phyloP scores from a whole-genome alignment of 1,284 basidiomycete genomes.

The Vanrija pseudolonga region DNA sequence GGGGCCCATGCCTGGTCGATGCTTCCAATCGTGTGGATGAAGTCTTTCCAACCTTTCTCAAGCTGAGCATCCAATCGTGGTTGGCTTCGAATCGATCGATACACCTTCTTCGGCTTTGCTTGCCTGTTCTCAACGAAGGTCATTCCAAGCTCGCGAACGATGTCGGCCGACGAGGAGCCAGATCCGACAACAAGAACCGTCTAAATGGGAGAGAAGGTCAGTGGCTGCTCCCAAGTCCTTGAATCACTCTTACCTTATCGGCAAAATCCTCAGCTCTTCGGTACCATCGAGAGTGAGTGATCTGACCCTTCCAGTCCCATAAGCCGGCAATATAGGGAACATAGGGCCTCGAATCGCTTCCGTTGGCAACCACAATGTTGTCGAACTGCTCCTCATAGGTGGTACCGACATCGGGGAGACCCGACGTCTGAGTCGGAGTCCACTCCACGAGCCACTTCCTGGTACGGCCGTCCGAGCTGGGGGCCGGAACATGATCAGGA shows the following conservation, averaged over 20 bases:
- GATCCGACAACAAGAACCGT: constrained; percentile 12
- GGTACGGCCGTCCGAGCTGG: background rate
- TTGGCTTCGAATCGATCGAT: constrained; percentile 11
- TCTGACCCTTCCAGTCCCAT: constrained; percentile 14
- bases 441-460: constrained; percentile 11
- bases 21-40: constrained; percentile 3
- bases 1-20: no score
- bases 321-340: constrained; percentile 11
- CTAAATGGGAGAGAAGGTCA: background rate
- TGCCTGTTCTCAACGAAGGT: background rate
- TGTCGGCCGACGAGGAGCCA: constrained; percentile 12
- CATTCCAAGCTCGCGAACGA: constrained; percentile 12
- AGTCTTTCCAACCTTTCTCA: constrained; percentile 10
- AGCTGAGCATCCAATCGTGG: constrained; percentile 10
- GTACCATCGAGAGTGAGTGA: constrained; percentile 13
- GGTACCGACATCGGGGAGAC: constrained; percentile 4
- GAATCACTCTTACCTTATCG: constrained; percentile 1
- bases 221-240: background rate
- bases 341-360: constrained; percentile 11
- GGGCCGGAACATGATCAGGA: background rate
- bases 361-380: constrained; percentile 11
- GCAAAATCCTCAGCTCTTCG: constrained; percentile 6
- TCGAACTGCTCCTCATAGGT: constrained; percentile 10
- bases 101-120: constrained; percentile 8
- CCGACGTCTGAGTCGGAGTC: constrained; percentile 6